Base-by-base conservation (phyloP, 441 rosid genomes). In the Dalechampia spathulata region DNA sequence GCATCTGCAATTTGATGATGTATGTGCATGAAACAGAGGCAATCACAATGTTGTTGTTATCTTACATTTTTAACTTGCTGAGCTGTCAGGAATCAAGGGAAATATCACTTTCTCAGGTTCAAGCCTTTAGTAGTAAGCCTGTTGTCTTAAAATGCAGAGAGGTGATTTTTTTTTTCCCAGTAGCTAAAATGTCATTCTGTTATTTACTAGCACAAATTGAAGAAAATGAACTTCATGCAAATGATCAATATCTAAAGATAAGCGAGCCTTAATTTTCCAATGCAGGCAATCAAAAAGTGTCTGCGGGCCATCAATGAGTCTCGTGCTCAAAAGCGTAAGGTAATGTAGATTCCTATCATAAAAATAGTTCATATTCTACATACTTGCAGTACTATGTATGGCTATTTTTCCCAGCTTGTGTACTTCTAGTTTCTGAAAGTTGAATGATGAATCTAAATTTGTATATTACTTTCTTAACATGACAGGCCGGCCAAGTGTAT, bases 311-410 rank as follows among this genome's bases (percentile, higher is more conserved):
- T 91, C 58, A 91, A 91, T 66, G 96, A 91, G 65, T 89, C 99
- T 67, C 96, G 97, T 51, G 88, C 95, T 28, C 90, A 83, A 72
- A 95, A 95, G 81, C 92, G 99, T 47, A 95, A 91, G 98, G 99
- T 89, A 60, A 50, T 50, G 43, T 16, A 6, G 45, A 30, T 13
- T 47, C 25, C 41, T 56, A 27, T 40, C 16, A n/a, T 43, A 10
- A 22, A 6, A 14, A 28, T 27, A 14, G 37, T 30, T 37, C 3
- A 1, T 27, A n/a, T 16, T n/a, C n/a, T n/a, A n/a, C n/a, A 27
- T 37, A 15, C 11, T 28, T 51, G 17, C 26, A 13, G 16, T 21
- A 32, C 20, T 25, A 11, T 27, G 15, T n/a, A n/a, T n/a, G n/a
- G n/a, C n/a, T n/a, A 2, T 11, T 4, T n/a, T 49, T 25, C 39